Percentiles rank a stretch among this genome's conserved stretches.
phyloP scores from a whole-genome alignment of 352 stramenopile species.

The Elongisporangium anandrum region DNA sequence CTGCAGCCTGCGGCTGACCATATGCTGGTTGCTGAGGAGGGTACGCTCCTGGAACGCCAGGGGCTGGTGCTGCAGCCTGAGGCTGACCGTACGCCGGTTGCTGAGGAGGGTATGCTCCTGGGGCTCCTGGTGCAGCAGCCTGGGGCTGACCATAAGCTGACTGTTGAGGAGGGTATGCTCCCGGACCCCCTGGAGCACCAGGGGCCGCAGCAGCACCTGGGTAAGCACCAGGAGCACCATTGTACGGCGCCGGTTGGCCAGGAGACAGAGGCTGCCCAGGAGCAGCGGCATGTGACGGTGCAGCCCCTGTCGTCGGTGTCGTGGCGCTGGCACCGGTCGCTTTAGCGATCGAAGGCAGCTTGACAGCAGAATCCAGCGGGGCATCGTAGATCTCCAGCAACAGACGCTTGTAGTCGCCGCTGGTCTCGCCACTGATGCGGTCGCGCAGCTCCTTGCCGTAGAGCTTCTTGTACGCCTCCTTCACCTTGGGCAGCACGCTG shows the following conservation, averaged over 20 bases:
- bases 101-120: slow-evolving; percentile 1
- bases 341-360: too few species aligned
- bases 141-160: slow-evolving; percentile 22
- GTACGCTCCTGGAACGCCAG: not conserved
- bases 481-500: slow-evolving; percentile 43
- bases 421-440: slow-evolving; percentile 53
- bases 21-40: slow-evolving; percentile 10
- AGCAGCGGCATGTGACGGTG: not conserved
- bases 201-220: not conserved
- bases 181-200: not conserved
- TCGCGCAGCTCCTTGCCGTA: slow-evolving; percentile 60
- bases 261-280: not conserved
- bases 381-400: slow-evolving; percentile 65
- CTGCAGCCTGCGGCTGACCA: slow-evolving; percentile 16
- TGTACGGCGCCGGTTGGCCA: not conserved
- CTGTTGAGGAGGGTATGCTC: slow-evolving; percentile 21
- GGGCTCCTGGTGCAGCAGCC: slow-evolving; percentile 8
- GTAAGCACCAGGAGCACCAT: not conserved
- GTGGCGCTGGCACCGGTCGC: too few species aligned
- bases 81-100: too few species aligned
- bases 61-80: too few species aligned
- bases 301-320: too few species aligned
- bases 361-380: slow-evolving; percentile 31
- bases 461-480: slow-evolving; percentile 45
- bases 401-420: slow-evolving; percentile 58